A percentile compares a stretch with the other conserved stretches of the same genome.
phyloP scores from a whole-genome alignment of 73 alveolate species.

The Diophrys sp. region DNA sequence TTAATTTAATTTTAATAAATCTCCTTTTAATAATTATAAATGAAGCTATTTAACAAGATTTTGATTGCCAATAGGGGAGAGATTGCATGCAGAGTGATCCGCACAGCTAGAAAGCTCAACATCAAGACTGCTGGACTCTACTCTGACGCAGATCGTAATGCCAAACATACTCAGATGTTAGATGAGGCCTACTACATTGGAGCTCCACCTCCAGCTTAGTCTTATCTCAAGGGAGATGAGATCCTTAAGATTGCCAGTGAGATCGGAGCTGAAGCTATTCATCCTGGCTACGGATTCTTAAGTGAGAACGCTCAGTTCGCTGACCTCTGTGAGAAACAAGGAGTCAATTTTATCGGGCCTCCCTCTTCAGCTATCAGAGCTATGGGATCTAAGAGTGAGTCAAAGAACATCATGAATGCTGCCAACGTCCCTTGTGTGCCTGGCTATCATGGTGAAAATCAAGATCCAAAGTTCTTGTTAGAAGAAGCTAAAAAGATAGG shows the following conservation, averaged over 20 bases:
- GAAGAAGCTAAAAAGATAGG: slow-evolving; percentile 75
- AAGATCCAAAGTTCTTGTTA: slow-evolving; percentile 50
- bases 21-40: too few species aligned
- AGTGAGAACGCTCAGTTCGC: slow-evolving; percentile 93
- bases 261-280: slow-evolving; percentile 85
- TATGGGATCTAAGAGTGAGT: slow-evolving; percentile 85
- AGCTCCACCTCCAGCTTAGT: slow-evolving; percentile 67
- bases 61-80: slow-evolving; percentile 97
- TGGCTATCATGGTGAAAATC: slow-evolving; percentile 60
- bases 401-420: slow-evolving; percentile 71
- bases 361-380: slow-evolving; percentile 71
- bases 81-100: slow-evolving; percentile 88
- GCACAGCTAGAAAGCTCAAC: slow-evolving; percentile 83
- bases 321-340: slow-evolving; percentile 67
- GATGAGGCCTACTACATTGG: slow-evolving; percentile 89
- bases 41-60: slow-evolving; percentile 55
- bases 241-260: slow-evolving; percentile 66
- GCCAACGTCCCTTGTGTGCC: slow-evolving; percentile 69
- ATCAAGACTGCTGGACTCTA: slow-evolving; percentile 90
- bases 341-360: slow-evolving; percentile 77
- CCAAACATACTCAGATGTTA: slow-evolving; percentile 80
- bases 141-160: slow-evolving; percentile 86
- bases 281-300: slow-evolving; percentile 96
- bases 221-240: slow-evolving; percentile 63
- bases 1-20: too few species aligned